phyloP scores from a whole-genome alignment of 1,284 basidiomycete species.

The Pisolithus thermaeus region DNA sequence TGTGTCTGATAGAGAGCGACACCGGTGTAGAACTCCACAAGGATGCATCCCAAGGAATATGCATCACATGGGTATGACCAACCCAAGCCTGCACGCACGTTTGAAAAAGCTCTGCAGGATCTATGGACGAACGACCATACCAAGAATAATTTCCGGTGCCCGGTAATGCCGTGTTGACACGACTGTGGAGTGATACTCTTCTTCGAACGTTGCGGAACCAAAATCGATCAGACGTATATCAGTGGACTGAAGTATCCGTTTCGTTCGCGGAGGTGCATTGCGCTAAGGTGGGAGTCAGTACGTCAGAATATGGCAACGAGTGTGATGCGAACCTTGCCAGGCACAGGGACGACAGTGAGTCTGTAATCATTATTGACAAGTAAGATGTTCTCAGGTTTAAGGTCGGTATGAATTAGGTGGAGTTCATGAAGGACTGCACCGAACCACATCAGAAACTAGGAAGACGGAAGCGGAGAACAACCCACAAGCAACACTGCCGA shows the following conservation, averaged over 20 bases:
- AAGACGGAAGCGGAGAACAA: slow-evolving; percentile 15
- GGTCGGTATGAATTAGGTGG: slow-evolving; percentile 93
- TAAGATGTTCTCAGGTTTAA: slow-evolving; percentile 98
- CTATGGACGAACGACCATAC: slow-evolving; percentile 40
- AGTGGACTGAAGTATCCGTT: slow-evolving; percentile 79
- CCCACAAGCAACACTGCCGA: slow-evolving; percentile 93
- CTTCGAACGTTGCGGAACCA: slow-evolving; percentile 96
- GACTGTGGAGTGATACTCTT: slow-evolving; percentile 97
- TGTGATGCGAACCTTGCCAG: slow-evolving; percentile 47
- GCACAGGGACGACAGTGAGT: slow-evolving; percentile 48
- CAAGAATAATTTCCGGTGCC: slow-evolving; percentile 97
- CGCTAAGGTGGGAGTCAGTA: slow-evolving; percentile 37
- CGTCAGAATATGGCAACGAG: slow-evolving; percentile 3
- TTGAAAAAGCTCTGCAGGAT: background rate
- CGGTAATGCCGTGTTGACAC: slow-evolving; percentile 98
- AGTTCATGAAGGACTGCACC: slow-evolving; percentile 83
- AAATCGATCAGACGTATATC: slow-evolving; percentile 98
- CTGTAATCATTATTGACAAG: slow-evolving; percentile 83
- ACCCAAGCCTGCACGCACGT: slow-evolving; percentile 65
- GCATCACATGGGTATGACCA: slow-evolving; percentile 99
- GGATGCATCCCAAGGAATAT: slow-evolving; percentile 97
- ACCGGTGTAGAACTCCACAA: slow-evolving; percentile 98
- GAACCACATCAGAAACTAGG: slow-evolving; percentile 2
- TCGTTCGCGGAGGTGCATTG: slow-evolving; percentile 52
- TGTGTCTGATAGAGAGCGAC: slow-evolving; percentile 98